A percentile compares a stretch with the other conserved stretches of the same genome.
phyloP scores from a whole-genome alignment of 176 grass and related monocot genomes.

The Zea luxurians region DNA sequence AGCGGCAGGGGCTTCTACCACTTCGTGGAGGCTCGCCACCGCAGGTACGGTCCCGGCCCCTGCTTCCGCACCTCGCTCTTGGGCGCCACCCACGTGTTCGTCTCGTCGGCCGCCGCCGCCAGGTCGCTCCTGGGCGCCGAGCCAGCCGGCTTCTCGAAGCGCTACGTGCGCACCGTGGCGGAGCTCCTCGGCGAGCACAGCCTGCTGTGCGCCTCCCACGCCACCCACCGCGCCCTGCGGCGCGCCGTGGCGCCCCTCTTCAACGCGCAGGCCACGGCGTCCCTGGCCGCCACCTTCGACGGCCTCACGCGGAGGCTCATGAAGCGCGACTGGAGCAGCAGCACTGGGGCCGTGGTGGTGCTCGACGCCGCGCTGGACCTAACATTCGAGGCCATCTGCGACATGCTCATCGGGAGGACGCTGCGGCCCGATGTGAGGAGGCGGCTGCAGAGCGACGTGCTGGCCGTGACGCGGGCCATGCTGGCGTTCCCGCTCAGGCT shows the following conservation, averaged over 20 bases:
- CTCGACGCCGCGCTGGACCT: constrained; percentile 62
- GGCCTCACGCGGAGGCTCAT: constrained; percentile 4
- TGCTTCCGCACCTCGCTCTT: constrained; percentile 78
- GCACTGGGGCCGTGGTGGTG: constrained; percentile 11
- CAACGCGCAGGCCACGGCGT: constrained; percentile 26
- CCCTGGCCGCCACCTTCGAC: constrained; percentile 43
- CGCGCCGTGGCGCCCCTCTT: constrained; percentile 62
- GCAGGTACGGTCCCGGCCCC: constrained; percentile 40
- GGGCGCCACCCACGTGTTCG: constrained; percentile 74
- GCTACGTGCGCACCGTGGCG: constrained; percentile 74
- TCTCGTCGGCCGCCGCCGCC: constrained; percentile 49
- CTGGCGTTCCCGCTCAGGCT: constrained; percentile 70
- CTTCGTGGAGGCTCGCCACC: constrained; percentile 65
- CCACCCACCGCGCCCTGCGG: constrained; percentile 49
- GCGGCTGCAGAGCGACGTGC: constrained; percentile 57
- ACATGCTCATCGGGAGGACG: constrained; percentile 61
- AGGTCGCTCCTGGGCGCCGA: constrained; percentile 23
- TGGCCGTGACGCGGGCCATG: constrained; percentile 75
- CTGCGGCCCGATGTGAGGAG: background rate
- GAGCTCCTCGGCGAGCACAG: constrained; percentile 74
- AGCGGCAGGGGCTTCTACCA: constrained; percentile 77
- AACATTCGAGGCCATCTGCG: constrained; percentile 76
- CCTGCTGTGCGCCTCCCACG: constrained; percentile 71
- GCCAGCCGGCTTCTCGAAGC: constrained; percentile 57
- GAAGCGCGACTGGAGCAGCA: background rate